Evolutionary conservation across 306 rosid genomes (phyloP), one percentile per base, ranked within the genome.

Genomic region (Hylodesmum podocarpum): DNA sequence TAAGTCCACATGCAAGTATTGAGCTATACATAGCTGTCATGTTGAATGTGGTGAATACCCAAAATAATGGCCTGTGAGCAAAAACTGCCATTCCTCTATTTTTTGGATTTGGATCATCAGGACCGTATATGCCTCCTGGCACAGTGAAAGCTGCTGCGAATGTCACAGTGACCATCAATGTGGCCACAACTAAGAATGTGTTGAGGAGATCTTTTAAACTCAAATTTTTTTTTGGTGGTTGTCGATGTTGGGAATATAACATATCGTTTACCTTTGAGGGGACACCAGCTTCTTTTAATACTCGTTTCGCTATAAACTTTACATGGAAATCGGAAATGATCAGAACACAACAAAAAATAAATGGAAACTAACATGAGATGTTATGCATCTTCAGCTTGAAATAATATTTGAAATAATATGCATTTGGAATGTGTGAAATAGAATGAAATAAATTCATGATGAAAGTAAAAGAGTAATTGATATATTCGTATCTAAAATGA

Each of bases 71-170:
- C 22, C 29, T 53, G 2, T 73, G 10, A 19, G 4, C 61, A 18
- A 72, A 27, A 7, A 58, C 41, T 21, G 70, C 77, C 22, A 39
- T 57, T 1, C 66, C 70, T 28, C 61, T 28, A 1, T 8, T 4
- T 40, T 18, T 72, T 0, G 78, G 29, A 24, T 41, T 13, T 4
- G 57, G 69, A 7, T 33, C 72, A 13, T 77, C 79, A 1, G 63
- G 18, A 2, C 69, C 1, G 58, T 27, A 19, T 3, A 61, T 13
- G 10, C 77, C 47, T 9, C 80, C 76, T 0, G 88, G 85, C 54
- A 80, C 8, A 3, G 75, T 67, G 43, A 84, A 77, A 4, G 75
- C 76, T 7, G 83, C 88, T 0, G 78, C 75, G 29, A 84, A 85
- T 13, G 88, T 68, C 3, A 85, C 83, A 0, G 79, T 78, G 12